Conservation (phyloP, 768 basidiomycete genomes). For the Collybiopsis confluens region DNA sequence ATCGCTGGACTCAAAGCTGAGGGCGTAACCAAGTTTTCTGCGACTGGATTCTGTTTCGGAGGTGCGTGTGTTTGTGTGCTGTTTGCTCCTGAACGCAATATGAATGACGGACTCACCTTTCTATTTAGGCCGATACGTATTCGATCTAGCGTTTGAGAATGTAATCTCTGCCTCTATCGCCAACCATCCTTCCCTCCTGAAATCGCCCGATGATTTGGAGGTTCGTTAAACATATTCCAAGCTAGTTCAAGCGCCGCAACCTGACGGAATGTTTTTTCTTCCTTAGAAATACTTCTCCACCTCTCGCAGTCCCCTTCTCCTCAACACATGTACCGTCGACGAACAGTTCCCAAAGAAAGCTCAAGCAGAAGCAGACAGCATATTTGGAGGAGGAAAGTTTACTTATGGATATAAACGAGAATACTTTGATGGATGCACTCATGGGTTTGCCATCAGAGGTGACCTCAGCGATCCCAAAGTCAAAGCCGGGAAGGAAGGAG, state of each 20-base stretch:
- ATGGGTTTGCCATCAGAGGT: slow-evolving; percentile 28
- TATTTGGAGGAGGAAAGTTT: slow-evolving; percentile 28
- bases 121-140: slow-evolving; percentile 19
- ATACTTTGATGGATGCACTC: slow-evolving; percentile 17
- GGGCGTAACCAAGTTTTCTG: slow-evolving; percentile 36
- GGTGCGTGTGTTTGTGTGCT: slow-evolving; percentile 13
- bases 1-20: slow-evolving; percentile 15
- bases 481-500: slow-evolving; percentile 35
- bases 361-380: slow-evolving; percentile 28
- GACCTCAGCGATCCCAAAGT: slow-evolving; percentile 19
- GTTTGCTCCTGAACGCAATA: no score
- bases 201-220: slow-evolving; percentile 27
- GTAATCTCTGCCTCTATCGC: slow-evolving; percentile 20
- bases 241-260: no score
- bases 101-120: slow-evolving; percentile 13
- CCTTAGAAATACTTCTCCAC: slow-evolving; percentile 26
- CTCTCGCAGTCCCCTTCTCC: slow-evolving; percentile 35
- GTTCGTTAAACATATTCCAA: no score
- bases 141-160: slow-evolving; percentile 26
- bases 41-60: slow-evolving; percentile 40
- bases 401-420: slow-evolving; percentile 31
- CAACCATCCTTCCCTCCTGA: slow-evolving; percentile 29
- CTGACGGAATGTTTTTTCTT: no score
- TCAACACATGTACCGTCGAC: slow-evolving; percentile 36
- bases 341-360: slow-evolving; percentile 24